phyloP scores from a whole-genome alignment of 148 eudicot genomes.

The Chenopodium berlandieri region DNA sequence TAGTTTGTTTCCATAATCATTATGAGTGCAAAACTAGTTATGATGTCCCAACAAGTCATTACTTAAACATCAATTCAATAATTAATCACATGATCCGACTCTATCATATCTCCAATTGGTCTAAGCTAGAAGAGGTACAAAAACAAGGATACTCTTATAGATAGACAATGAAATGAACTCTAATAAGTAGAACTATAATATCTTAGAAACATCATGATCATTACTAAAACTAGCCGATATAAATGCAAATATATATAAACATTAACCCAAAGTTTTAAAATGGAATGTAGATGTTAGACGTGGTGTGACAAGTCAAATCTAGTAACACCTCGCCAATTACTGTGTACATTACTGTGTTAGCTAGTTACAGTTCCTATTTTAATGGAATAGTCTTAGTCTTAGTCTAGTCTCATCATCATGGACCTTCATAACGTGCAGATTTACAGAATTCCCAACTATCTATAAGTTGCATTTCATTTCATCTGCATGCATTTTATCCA shows the following conservation, averaged over 20 bases:
- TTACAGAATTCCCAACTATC: background rate
- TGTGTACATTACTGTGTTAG: background rate
- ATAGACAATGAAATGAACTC: too few relatives aligned
- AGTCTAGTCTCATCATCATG: slow-evolving; percentile 6
- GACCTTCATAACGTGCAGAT: background rate
- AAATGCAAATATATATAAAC: background rate
- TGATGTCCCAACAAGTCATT: too few relatives aligned
- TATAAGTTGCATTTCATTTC: background rate
- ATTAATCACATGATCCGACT: too few relatives aligned
- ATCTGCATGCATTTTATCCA: too few relatives aligned
- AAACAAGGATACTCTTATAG: too few relatives aligned
- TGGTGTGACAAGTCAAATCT: background rate
- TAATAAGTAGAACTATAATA: too few relatives aligned
- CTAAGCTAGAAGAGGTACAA: too few relatives aligned
- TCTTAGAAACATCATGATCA: background rate
- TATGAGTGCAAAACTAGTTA: too few relatives aligned
- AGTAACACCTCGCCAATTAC: background rate
- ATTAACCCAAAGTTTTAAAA: background rate
- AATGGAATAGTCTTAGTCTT: background rate
- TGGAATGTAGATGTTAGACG: background rate
- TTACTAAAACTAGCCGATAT: background rate
- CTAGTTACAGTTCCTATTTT: background rate
- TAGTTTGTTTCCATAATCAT: too few relatives aligned
- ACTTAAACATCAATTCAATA: too few relatives aligned
- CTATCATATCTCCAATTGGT: too few relatives aligned